Conservation (phyloP, 345 rosid genomes). For the Hibiscus mutabilis region DNA sequence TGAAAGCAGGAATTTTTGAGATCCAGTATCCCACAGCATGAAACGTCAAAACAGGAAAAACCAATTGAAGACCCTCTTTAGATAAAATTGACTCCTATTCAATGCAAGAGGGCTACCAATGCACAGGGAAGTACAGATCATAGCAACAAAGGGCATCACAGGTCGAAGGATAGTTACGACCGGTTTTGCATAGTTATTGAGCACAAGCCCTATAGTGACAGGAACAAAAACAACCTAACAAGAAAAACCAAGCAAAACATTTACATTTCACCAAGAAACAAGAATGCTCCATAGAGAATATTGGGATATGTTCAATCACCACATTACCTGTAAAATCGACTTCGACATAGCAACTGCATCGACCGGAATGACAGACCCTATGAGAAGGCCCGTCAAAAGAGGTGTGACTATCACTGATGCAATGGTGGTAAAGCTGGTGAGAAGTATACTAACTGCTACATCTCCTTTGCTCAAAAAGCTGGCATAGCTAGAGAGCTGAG, state of each 20-base stretch:
- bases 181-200: constrained; percentile 85
- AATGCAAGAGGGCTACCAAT: constrained; percentile 95
- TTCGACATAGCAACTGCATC: constrained; percentile 94
- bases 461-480: constrained; percentile 79
- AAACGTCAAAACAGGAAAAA: constrained; percentile 75
- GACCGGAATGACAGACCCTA: constrained; percentile 91
- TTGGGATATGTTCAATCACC: constrained; percentile 2
- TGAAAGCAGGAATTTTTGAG: constrained; percentile 62
- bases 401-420: constrained; percentile 72
- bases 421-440: constrained; percentile 75
- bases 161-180: constrained; percentile 60
- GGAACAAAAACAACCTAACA: constrained; percentile 88
- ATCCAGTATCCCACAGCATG: constrained; percentile 86
- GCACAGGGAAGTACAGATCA: constrained; percentile 84
- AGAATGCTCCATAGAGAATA: not conserved
- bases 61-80: constrained; percentile 52
- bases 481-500: constrained; percentile 86
- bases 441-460: constrained; percentile 89
- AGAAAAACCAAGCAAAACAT: constrained; percentile 4
- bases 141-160: constrained; percentile 87
- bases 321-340: constrained; percentile 80
- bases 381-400: constrained; percentile 59
- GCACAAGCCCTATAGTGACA: constrained; percentile 65
- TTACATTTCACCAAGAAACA: not conserved
- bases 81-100: constrained; percentile 74